Evolutionary conservation across 1,139 yeast genomes (phyloP).

Genomic region (Groenewaldozyma auringiensis): DNA sequence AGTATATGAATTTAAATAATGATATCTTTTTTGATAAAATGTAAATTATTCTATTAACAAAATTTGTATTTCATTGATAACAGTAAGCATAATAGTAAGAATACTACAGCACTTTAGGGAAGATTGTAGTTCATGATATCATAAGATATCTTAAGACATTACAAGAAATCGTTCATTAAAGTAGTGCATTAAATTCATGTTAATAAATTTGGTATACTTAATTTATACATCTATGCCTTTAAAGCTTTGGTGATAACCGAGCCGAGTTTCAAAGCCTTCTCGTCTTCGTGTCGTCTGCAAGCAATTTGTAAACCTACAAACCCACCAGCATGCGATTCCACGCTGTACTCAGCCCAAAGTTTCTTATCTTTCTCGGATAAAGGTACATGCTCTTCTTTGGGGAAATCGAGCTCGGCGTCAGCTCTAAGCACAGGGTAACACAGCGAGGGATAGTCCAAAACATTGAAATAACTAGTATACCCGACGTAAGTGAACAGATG

Average conservation of each 20-base stretch:
- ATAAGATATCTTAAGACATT: too few species aligned
- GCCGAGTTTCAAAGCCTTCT: conserved; percentile 39
- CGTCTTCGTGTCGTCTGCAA: conserved; percentile 42
- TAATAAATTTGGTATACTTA: too few species aligned
- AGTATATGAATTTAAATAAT: too few species aligned
- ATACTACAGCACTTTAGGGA: too few species aligned
- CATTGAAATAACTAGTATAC: conserved; percentile 42
- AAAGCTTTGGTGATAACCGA: conserved; percentile 14
- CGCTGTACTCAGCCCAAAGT: conserved; percentile 31
- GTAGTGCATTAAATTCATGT: too few species aligned
- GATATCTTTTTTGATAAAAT: too few species aligned
- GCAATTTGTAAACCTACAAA: conserved; percentile 45
- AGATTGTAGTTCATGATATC: too few species aligned
- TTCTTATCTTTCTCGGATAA: conserved; percentile 22
- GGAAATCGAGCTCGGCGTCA: conserved; percentile 32
- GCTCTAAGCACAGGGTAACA: conserved; percentile 42
- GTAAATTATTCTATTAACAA: too few species aligned
- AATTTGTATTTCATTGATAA: too few species aligned
- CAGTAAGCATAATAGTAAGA: too few species aligned
- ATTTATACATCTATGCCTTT: too few species aligned
- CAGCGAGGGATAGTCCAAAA: conserved; percentile 39
- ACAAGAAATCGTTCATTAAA: too few species aligned
- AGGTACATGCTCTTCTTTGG: conserved; percentile 18
- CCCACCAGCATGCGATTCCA: conserved; percentile 40
- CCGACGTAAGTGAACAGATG: conserved; percentile 21